Conservation (phyloP, 2,329 filamentous ascomycete species). For the Fusarium hainanense region DNA sequence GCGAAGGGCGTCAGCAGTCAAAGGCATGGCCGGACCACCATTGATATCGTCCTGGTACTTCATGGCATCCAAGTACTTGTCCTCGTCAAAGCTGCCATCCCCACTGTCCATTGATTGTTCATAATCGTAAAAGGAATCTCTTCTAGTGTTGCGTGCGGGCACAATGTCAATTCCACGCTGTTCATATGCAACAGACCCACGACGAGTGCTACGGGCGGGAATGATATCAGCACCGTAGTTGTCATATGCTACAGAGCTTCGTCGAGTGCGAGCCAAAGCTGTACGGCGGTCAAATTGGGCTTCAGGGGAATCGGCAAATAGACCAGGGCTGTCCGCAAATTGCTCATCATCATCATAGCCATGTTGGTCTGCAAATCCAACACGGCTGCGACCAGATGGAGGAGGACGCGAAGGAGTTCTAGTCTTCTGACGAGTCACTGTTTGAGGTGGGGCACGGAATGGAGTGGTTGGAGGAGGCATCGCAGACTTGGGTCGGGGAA, state of each 20-base stretch:
- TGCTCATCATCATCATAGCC: constrained; percentile 54
- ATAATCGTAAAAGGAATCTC: constrained; percentile 57
- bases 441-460: constrained; percentile 47
- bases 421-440: constrained; percentile 44
- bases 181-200: constrained; percentile 53
- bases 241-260: constrained; percentile 54
- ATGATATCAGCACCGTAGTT: constrained; percentile 54
- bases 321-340: constrained; percentile 48
- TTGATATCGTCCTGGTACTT: constrained; percentile 65
- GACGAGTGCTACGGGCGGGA: constrained; percentile 46
- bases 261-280: constrained; percentile 50
- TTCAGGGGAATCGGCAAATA: constrained; percentile 56
- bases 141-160: constrained; percentile 46
- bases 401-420: constrained; percentile 51
- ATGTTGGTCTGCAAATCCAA: constrained; percentile 49
- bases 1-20: constrained; percentile 68
- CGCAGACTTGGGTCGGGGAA: constrained; percentile 53
- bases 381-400: constrained; percentile 45
- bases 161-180: constrained; percentile 54
- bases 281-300: constrained; percentile 50
- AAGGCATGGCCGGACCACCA: constrained; percentile 57
- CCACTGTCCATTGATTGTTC: constrained; percentile 49
- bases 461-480: constrained; percentile 45
- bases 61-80: constrained; percentile 54
- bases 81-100: constrained; percentile 50